Percentiles rank a stretch among this genome's conserved stretches.
Conservation (phyloP, 352 stramenopile species). For the Pythium myriotylum region DNA sequence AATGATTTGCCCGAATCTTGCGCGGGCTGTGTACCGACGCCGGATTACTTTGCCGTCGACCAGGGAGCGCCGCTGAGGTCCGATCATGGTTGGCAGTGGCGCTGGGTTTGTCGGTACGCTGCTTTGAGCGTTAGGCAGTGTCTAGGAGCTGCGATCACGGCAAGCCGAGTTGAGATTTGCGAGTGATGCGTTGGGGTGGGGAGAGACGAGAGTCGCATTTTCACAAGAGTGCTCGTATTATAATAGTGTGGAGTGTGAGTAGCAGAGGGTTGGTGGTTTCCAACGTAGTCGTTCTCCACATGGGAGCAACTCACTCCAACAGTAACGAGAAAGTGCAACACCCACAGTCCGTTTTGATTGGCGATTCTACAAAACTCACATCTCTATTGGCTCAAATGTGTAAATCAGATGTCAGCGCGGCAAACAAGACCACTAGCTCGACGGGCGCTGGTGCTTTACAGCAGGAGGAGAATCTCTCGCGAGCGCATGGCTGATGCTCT, state of each 20-base stretch:
- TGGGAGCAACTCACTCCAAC: neutral
- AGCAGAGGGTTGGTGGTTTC: neutral
- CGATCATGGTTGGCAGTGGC: slow-evolving; percentile 13
- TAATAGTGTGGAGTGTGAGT: too few species aligned
- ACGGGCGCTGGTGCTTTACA: too few species aligned
- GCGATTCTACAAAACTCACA: neutral
- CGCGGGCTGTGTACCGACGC: slow-evolving; percentile 25
- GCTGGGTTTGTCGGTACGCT: slow-evolving; percentile 10
- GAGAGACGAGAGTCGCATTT: slow-evolving; percentile 10
- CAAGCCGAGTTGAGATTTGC: neutral
- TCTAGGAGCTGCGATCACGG: neutral
- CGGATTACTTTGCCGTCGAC: slow-evolving; percentile 36
- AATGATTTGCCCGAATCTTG: slow-evolving; percentile 36
- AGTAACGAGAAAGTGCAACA: slow-evolving; percentile 11
- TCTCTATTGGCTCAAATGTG: too few species aligned
- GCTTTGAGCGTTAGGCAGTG: slow-evolving; percentile 18
- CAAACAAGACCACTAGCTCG: too few species aligned
- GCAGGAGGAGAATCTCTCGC: too few species aligned
- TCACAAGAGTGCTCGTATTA: too few species aligned
- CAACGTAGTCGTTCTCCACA: neutral
- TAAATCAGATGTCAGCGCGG: too few species aligned
- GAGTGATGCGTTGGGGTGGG: neutral
- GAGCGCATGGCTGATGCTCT: slow-evolving; percentile 1
- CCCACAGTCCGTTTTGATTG: neutral
- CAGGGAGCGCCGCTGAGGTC: slow-evolving; percentile 37